Evolutionary conservation across 2,329 filamentous ascomycete genomes (phyloP), one percentile per base, ranked within the genome.

Genomic region (Samsoniella hepiali): DNA sequence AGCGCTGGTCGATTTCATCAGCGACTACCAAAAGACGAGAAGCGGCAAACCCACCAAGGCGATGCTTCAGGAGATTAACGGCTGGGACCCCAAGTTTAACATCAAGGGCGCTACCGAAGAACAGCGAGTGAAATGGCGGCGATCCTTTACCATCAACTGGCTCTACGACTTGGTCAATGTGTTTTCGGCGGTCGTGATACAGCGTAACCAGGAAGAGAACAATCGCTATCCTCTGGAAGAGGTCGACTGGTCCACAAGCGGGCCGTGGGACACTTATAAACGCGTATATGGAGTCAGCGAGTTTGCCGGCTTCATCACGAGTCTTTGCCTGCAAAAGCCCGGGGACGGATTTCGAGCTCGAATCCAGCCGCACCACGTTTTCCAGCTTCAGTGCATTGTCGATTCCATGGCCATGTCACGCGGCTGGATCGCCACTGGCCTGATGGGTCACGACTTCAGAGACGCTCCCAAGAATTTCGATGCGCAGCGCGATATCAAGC

Each of bases 121-220:
- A 5, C 68, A 82, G 57, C 70, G 78, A 29, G 45, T 79, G 3
- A 69, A 73, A 9, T 84, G 81, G 81, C 78, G 81, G 7, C 77
- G 79, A 1, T 67, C 70, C 0, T 83, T 81, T 60, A 81, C 77
- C 2, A 81, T 84, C 64, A 81, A 79, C 64, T 82, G 80, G 80
- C 74, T 84, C 0, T 83, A 82, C 64, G 79, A 82, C 61, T 67
- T 84, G 6, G 78, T 83, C 66, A 82, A 81, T 58, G 32, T 79
- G 5, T 81, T 75, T 62, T 78, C 78, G 0, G 66, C 70, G 4
- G 68, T 76, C 62, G 76, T 80, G 22, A 70, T 79, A 1, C 74
- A 80, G 60, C 71, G 70, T 6, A 78, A 75, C 44, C 74, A 65
- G 9, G 63, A 71, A 51, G 73, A 71, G 54, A 75, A 73, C 3